These are phyloP conservation scores for Barbarea vulgaris DNA, from an alignment of 345 rosid genomes.

Conservation along the genomic window DNA sequence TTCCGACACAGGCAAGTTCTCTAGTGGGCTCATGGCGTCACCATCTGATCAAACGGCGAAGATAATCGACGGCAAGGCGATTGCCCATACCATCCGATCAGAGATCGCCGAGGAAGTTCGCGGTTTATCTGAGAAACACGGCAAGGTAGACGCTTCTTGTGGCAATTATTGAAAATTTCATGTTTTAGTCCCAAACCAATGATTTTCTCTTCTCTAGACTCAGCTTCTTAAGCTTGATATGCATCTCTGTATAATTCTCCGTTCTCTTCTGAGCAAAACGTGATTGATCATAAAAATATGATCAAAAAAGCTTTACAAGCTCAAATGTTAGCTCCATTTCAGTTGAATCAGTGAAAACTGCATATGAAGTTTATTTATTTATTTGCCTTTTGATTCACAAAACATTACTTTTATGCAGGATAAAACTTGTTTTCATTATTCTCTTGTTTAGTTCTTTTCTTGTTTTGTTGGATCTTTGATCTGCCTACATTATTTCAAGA, in stretches of 20 bases:
- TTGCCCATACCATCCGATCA: conserved; percentile 75
- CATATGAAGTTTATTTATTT: background rate
- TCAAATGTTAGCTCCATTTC: conserved; percentile 13
- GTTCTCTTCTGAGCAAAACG: conserved; percentile 10
- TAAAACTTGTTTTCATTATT: background rate
- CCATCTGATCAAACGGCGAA: conserved; percentile 56
- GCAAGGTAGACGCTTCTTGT: conserved; percentile 54
- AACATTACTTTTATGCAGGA: background rate
- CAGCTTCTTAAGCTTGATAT: background rate
- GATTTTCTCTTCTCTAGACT: background rate
- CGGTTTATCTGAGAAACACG: conserved; percentile 59
- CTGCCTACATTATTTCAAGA: background rate
- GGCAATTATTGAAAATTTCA: background rate
- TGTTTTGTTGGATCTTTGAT: conserved; percentile 8
- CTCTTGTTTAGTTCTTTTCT: conserved; percentile 4
- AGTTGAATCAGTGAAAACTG: background rate
- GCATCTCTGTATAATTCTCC: background rate
- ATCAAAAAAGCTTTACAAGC: background rate
- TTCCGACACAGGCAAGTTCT: background rate
- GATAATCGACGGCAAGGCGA: conserved; percentile 72
- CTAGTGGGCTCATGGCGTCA: conserved; percentile 50
- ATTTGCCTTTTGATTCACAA: background rate
- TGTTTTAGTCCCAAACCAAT: background rate
- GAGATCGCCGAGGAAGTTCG: conserved; percentile 83
- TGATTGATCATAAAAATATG: conserved; percentile 4